Evolutionary conservation across 2,329 filamentous ascomycete genomes (phyloP).

Genomic region (Chaetomium globosum): DNA sequence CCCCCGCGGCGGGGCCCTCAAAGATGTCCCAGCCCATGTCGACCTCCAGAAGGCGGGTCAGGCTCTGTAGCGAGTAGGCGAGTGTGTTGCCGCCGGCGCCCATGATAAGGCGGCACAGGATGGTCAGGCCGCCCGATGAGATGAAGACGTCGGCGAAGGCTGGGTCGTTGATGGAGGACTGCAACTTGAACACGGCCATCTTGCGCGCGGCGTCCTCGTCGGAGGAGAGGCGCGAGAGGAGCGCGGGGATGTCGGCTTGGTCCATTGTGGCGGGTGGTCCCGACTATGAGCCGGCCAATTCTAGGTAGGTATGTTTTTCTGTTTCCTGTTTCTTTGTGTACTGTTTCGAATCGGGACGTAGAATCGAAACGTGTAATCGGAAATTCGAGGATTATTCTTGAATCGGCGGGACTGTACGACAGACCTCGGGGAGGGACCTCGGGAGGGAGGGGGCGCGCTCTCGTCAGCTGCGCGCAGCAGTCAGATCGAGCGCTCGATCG

Average conservation of each 20-base stretch:
- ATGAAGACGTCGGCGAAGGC: conserved; percentile 97
- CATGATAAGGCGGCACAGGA: conserved; percentile 81
- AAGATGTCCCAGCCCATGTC: conserved; percentile 98
- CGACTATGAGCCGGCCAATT: background rate
- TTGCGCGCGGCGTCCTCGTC: conserved; percentile 90
- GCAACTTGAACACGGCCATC: conserved; percentile 98
- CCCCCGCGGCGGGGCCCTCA: conserved; percentile 62
- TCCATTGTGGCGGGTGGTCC: conserved; percentile 52
- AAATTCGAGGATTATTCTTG: background rate
- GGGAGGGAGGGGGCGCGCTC: too few species aligned
- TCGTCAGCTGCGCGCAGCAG: conserved; percentile 1
- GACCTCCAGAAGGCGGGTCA: conserved; percentile 85
- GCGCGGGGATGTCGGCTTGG: conserved; percentile 67
- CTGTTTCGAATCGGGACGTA: background rate
- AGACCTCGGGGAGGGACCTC: too few species aligned
- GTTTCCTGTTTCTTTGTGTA: background rate
- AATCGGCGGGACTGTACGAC: background rate
- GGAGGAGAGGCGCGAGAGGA: conserved; percentile 65
- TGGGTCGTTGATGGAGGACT: conserved; percentile 91
- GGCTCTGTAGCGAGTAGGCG: conserved; percentile 89
- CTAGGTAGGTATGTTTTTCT: background rate
- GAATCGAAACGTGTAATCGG: background rate
- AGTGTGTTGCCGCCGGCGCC: conserved; percentile 88
- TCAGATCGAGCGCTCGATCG: background rate
- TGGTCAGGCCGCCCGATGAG: conserved; percentile 77